Evolutionary conservation across 257 asterid genomes (phyloP).

Genomic region (Nyctanthes arbortristis): DNA sequence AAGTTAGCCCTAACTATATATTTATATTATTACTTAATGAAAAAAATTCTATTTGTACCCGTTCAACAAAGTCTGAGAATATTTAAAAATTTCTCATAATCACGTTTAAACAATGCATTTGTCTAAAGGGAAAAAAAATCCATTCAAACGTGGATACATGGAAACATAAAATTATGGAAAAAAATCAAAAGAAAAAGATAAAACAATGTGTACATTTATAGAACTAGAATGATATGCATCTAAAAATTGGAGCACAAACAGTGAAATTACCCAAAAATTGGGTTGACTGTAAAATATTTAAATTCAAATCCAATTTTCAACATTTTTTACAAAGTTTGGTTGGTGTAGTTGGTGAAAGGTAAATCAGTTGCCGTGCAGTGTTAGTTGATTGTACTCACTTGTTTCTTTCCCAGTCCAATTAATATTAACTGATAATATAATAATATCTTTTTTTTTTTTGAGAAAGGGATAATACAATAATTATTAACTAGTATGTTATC

Average conservation of each 20-base stretch:
- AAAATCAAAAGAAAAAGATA: background rate
- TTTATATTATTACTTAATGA: too few species aligned
- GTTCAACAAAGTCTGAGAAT: too few species aligned
- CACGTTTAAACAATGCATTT: too few species aligned
- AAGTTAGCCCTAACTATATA: too few species aligned
- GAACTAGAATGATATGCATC: background rate
- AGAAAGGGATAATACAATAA: too few species aligned
- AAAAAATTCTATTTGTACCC: too few species aligned
- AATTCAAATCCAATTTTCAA: background rate
- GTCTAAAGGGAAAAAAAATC: too few species aligned
- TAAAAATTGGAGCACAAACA: background rate
- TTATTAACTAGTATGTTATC: too few species aligned
- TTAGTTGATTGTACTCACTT: background rate
- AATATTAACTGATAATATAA: background rate
- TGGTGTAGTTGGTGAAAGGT: background rate
- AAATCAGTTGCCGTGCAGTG: background rate
- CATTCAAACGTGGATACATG: too few species aligned
- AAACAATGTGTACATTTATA: background rate
- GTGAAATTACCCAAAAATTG: background rate
- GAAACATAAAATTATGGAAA: too few species aligned
- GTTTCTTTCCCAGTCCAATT: background rate
- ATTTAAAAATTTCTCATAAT: too few species aligned
- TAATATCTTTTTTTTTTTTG: too few species aligned
- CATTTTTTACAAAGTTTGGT: background rate
- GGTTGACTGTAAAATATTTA: background rate